Conservation (phyloP, 768 basidiomycete genomes). For the Hericium erinaceus region DNA sequence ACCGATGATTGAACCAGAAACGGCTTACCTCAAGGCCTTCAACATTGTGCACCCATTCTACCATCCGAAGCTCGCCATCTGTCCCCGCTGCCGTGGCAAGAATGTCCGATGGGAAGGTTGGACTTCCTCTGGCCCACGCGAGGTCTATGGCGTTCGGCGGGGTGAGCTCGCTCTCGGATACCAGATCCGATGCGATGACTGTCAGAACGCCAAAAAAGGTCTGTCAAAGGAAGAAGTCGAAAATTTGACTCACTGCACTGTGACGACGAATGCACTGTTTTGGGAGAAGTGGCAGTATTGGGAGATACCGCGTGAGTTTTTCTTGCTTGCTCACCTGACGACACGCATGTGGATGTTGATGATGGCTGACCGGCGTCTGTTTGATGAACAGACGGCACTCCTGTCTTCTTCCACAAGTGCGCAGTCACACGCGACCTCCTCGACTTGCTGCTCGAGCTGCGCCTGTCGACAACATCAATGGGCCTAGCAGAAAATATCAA, state of each 20-base stretch:
- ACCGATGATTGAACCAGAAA: slow-evolving; percentile 1
- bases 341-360: not conserved
- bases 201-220: not conserved
- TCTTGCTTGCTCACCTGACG: not conserved
- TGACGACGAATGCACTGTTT: not conserved
- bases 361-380: not conserved
- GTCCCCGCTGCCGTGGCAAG: slow-evolving; percentile 7
- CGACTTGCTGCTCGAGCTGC: slow-evolving; percentile 17
- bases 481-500: slow-evolving; percentile 10
- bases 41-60: slow-evolving; percentile 18
- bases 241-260: not conserved
- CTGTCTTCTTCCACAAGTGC: slow-evolving; percentile 12
- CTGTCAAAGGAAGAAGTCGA: not conserved
- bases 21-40: slow-evolving; percentile 15
- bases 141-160: slow-evolving; percentile 13
- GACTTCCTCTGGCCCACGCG: slow-evolving; percentile 11
- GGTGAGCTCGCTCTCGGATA: slow-evolving; percentile 12
- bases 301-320: not conserved
- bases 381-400: slow-evolving; percentile 8
- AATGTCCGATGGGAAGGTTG: slow-evolving; percentile 11
- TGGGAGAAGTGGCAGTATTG: not conserved
- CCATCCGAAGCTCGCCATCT: slow-evolving; percentile 6
- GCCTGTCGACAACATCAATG: slow-evolving; percentile 11
- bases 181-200: slow-evolving; percentile 11
- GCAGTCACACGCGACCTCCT: slow-evolving; percentile 16